Evolutionary conservation across 129 eudicot species (phyloP), one percentile per base, ranked within the genome.

Genomic region (Flaveria ramosissima): DNA sequence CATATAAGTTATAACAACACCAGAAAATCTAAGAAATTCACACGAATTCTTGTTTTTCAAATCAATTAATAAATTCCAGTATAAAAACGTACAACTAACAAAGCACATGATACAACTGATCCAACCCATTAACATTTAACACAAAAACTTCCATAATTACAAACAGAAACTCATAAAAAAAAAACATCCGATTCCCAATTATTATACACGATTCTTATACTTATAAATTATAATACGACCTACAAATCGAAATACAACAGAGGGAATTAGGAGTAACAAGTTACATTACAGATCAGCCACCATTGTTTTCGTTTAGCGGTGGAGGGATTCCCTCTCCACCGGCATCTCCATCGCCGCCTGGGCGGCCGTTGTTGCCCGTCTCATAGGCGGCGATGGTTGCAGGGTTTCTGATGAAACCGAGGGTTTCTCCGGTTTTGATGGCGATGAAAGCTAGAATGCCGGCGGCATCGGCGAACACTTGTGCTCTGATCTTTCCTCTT

Each of bases 401-500:
- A 4, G 24, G 0, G 73, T 19, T 62, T 43, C 6, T 43, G 1
- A 10, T 30, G 52, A 68, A 9, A 19, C 61, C 75, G 2, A 77
- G 50, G 69, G 81, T 77, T 24, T 68, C 69, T 60, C 55, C 32
- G 9, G 46, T 39, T 46, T 24, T 62, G 57, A 16, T 12, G 14
- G 68, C 74, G 46, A 77, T 14, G 4, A 74, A 53, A 21, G 20
- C 32, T 17, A 68, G 11, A 23, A 16, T 30, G 17, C 7, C 8
- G 68, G 43, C 23, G 41, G 55, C 26, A 20, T 77, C 81, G 41
- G 14, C 4, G 74, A 7, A 77, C 32, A 77, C 74, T 43, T 77
- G 81, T 24, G 81, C 27, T 53, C 41, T 77, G 68, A 77, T 77
- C 67, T 52, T 77, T 67, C 81, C 81, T 77, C 81, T 67, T 77